Conservation (phyloP, 306 rosid species). For the Fagus crenata region DNA sequence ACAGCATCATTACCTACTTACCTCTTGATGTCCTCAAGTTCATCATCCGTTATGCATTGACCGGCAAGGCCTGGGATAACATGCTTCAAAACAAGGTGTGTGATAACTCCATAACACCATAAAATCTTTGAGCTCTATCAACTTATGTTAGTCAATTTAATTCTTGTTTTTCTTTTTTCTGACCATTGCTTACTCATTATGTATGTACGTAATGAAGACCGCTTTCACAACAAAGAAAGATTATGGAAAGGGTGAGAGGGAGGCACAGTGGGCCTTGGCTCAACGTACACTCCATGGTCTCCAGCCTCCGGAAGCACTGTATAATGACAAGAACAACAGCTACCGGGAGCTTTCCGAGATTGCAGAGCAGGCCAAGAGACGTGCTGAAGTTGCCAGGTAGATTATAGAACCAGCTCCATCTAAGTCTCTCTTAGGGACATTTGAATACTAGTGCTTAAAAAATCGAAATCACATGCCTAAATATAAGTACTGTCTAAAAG, state of each 20-base stretch:
- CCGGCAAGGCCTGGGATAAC: constrained; percentile 73
- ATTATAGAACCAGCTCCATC: neutral
- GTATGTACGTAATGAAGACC: constrained; percentile 38
- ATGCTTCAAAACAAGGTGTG: constrained; percentile 59
- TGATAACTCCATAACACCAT: neutral
- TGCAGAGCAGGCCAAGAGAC: constrained; percentile 79
- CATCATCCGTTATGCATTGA: constrained; percentile 50
- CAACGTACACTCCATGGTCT: constrained; percentile 81
- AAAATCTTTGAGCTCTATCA: neutral
- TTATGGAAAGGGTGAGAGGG: constrained; percentile 75
- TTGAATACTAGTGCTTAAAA: neutral
- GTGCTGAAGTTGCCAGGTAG: constrained; percentile 89
- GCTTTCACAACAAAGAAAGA: constrained; percentile 81
- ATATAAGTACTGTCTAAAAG: neutral
- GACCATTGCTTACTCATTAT: constrained; percentile 6
- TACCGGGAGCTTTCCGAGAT: constrained; percentile 51
- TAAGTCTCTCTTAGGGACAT: neutral
- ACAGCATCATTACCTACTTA: constrained; percentile 66
- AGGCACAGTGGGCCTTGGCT: constrained; percentile 78
- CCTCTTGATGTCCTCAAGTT: constrained; percentile 87
- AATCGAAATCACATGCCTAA: neutral
- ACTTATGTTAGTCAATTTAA: neutral
- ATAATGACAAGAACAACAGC: constrained; percentile 27
- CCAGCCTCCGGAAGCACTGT: constrained; percentile 31
- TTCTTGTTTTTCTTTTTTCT: neutral